A percentile compares a stretch with the other conserved stretches of the same genome.
Conservation (phyloP, 306 rosid genomes). For the Casuarina equisetifolia region DNA sequence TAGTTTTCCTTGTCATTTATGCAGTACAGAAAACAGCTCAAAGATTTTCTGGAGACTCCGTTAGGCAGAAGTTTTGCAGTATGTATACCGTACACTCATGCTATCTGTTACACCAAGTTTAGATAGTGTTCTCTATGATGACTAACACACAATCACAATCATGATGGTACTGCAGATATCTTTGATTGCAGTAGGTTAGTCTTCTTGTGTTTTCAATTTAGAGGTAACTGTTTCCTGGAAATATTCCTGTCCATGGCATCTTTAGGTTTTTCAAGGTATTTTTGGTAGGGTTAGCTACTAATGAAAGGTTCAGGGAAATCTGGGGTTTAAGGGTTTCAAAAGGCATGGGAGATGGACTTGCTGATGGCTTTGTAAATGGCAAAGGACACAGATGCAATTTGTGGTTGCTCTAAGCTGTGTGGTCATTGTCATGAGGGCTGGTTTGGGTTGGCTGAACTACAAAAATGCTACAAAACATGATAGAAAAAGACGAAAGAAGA, state of each 20-base stretch:
- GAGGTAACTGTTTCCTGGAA: background rate
- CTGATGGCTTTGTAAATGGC: background rate
- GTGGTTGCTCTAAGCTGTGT: background rate
- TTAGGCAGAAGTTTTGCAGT: constrained; percentile 72
- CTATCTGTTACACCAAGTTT: background rate
- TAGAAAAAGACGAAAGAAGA: background rate
- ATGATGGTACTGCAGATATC: background rate
- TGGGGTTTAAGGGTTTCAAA: background rate
- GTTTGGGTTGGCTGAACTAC: background rate
- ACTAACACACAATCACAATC: background rate
- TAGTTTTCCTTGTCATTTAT: constrained; percentile 25
- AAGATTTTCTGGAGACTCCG: constrained; percentile 62
- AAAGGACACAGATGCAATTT: background rate
- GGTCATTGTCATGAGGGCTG: background rate
- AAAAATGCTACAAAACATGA: background rate
- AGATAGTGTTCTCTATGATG: background rate
- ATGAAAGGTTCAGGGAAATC: background rate
- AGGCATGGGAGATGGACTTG: background rate
- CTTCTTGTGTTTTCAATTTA: background rate
- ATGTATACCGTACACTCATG: constrained; percentile 22
- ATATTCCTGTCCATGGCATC: background rate
- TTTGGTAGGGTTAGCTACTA: background rate
- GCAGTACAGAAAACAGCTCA: constrained; percentile 86
- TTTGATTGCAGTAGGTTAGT: background rate
- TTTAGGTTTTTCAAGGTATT: background rate